Conservation (phyloP, 371 early-diverging fungal genomes). For the Mortierella sp. region DNA sequence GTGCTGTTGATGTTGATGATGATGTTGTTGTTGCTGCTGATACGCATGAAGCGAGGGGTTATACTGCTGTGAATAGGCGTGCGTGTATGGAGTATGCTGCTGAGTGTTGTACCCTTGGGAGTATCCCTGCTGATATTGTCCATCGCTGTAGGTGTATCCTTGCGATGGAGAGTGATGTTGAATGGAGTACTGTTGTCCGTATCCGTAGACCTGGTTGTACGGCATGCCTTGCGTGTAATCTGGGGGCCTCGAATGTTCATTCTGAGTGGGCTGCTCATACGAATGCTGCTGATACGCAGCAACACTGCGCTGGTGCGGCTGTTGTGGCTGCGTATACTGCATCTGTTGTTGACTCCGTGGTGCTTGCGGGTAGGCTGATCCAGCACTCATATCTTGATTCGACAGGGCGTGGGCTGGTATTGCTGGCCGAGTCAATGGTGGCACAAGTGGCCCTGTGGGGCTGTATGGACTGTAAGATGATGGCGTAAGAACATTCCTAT, state of each 20-base stretch:
- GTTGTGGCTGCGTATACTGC: constrained; percentile 34
- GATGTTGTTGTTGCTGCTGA: constrained; percentile 21
- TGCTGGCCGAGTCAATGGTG: constrained; percentile 16
- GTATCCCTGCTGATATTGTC: constrained; percentile 25
- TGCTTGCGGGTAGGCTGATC: constrained; percentile 10
- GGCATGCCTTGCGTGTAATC: constrained; percentile 17
- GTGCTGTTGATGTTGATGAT: constrained; percentile 16
- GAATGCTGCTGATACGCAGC: constrained; percentile 17
- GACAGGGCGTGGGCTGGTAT: constrained; percentile 7
- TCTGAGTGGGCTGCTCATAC: constrained; percentile 19
- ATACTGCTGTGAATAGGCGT: constrained; percentile 15
- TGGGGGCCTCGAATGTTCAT: constrained; percentile 23
- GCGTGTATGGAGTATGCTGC: constrained; percentile 16
- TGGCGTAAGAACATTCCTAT: constrained; percentile 8
- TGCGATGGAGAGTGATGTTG: constrained; percentile 20
- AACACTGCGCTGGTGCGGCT: constrained; percentile 21
- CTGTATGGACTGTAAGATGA: constrained; percentile 14
- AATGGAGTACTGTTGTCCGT: constrained; percentile 11
- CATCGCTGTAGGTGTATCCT: constrained; percentile 15
- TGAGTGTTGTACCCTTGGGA: constrained; percentile 27
- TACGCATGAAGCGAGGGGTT: constrained; percentile 18
- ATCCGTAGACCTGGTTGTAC: constrained; percentile 24
- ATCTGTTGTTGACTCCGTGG: constrained; percentile 16
- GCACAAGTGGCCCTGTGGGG: constrained; percentile 9
- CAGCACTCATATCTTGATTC: constrained; percentile 15